Evolutionary conservation across 2,329 filamentous ascomycete genomes (phyloP).

Genomic region (Thyridium curvatum): DNA sequence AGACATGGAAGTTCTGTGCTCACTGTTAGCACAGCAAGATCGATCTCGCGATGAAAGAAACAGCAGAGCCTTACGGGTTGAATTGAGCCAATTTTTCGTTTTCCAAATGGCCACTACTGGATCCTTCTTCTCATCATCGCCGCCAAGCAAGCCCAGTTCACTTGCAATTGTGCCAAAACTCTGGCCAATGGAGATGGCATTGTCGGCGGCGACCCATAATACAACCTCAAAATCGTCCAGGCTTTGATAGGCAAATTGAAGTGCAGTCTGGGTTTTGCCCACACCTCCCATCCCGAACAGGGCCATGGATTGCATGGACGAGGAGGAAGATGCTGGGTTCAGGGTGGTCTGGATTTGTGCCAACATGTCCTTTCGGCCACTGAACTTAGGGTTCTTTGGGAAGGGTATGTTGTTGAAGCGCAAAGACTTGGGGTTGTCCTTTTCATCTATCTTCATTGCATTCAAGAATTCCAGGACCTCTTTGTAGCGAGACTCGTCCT

Average conservation of each 20-base stretch:
- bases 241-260: not conserved
- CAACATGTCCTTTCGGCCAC: constrained; percentile 4
- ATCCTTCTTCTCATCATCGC: constrained; percentile 12
- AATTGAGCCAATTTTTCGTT: constrained; percentile 17
- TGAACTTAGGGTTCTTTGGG: constrained; percentile 3
- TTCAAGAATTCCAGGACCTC: constrained; percentile 5
- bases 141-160: constrained; percentile 3
- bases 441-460: constrained; percentile 7
- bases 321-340: not conserved
- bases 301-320: constrained; percentile 9
- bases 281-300: not conserved
- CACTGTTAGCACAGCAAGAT: not conserved
- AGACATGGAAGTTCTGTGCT: constrained; percentile 7
- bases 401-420: constrained; percentile 9
- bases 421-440: constrained; percentile 2
- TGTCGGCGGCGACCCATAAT: constrained; percentile 4
- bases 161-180: constrained; percentile 12
- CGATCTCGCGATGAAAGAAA: not conserved
- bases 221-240: not conserved
- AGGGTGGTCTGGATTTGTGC: constrained; percentile 3
- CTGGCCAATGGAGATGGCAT: constrained; percentile 13
- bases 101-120: constrained; percentile 12
- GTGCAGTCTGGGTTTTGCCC: not conserved
- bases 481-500: constrained; percentile 9
- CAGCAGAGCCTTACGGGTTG: constrained; percentile 5